These are phyloP conservation scores for Hypoxylon sp. DNA, from an alignment of 2,329 filamentous ascomycete species.

Conservation along the genomic window DNA sequence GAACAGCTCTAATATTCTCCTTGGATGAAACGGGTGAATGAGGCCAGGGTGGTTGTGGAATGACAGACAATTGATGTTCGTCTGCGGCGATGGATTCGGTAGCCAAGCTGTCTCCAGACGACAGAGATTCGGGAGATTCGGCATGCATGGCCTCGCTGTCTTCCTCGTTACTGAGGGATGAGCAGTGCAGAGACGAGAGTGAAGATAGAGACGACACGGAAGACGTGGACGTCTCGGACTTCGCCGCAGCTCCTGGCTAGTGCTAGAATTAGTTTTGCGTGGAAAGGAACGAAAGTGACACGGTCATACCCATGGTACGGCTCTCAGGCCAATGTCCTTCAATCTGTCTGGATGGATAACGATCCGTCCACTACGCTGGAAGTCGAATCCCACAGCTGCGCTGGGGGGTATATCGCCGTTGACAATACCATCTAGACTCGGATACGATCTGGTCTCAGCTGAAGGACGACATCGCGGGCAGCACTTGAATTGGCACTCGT, in stretches of 20 bases:
- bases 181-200: constrained; percentile 9
- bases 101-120: constrained; percentile 8
- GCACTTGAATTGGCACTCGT: constrained; percentile 66
- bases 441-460: constrained; percentile 61
- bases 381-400: constrained; percentile 67
- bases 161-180: constrained; percentile 33
- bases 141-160: constrained; percentile 13
- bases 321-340: constrained; percentile 59
- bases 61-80: constrained; percentile 15
- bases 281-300: constrained; percentile 1
- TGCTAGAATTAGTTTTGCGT: constrained; percentile 31
- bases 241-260: constrained; percentile 26
- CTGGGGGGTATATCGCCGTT: constrained; percentile 66
- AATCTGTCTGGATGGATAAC: constrained; percentile 59
- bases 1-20: constrained; percentile 12
- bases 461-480: constrained; percentile 66
- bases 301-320: constrained; percentile 56
- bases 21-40: background rate
- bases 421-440: constrained; percentile 67
- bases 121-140: constrained; percentile 21
- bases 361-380: constrained; percentile 64
- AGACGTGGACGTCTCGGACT: background rate
- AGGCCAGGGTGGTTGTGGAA: constrained; percentile 41
- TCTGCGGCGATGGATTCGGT: constrained; percentile 18
- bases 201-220: constrained; percentile 29